Evolutionary conservation across 352 stramenopile genomes (phyloP), one percentile per base, ranked within the genome.

Genomic region (Phytopythium aichiense): DNA sequence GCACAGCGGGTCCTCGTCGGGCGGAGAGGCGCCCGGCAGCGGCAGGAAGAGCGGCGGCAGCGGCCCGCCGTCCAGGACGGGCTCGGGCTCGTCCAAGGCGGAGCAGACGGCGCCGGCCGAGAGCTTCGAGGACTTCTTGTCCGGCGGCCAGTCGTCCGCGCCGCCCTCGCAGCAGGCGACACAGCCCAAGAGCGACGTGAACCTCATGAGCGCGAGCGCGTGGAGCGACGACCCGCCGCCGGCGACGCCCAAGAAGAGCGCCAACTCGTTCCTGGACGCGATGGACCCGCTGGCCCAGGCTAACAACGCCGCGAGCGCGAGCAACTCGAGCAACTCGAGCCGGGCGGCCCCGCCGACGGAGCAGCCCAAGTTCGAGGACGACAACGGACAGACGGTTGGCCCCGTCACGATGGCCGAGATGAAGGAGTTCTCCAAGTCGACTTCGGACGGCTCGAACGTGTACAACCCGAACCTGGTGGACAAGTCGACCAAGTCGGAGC

Each of bases 401-500:
- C 86, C 86, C 0, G 86, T 94, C 56, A 89, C 80, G 8, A 84
- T 93, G 71, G 84, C 84, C 22, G 86, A 94, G 65, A 94, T 94
- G 84, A 59, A 92, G 56, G 75, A 79, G 61, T 79, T 83, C 58
- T 66, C 69, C 5, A 78, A 77, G 30, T 84, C 79, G 3, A 85
- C 84, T 25, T 82, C 81, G 7, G 86, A 94, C 59, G 86, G 86
- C 35, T 89, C 86, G 16, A 91, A 92, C 58, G 84, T 94, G 61
- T 94, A 93, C 74, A 93, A 94, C 57, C 69, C 86, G n/a, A 87
- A 81, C 23, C 66, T 91, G 18, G 79, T 94, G 56, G 86, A 94
- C 69, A 92, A 93, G 64, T 83, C 84, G 30, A 90, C 82, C 15
- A 94, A 94, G 64, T 85, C 80, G 28, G 80, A 83, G 1, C 64